Base-by-base conservation (phyloP, 2,329 filamentous ascomycete species). In the Escovopsis weberi region DNA sequence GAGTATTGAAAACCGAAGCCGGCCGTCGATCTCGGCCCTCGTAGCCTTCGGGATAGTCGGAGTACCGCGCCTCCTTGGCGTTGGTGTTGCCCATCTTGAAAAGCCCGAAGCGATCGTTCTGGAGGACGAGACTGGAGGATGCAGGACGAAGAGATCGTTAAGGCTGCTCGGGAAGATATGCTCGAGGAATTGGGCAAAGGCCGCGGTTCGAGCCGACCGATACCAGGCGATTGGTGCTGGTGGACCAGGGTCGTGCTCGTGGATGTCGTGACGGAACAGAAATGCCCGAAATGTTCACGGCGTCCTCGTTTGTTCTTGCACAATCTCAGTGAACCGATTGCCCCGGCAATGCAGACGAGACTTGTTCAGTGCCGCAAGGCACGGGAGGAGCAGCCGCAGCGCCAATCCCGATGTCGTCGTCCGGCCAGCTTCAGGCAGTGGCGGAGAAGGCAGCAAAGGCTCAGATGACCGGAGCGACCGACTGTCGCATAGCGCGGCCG, bases 31-130 rank as follows among this genome's bases (percentile, higher is more conserved):
- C 48, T 34, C 52, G 54, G 38, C 50, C 47, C 39, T 52, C 49
- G 41, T 46, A 33, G 15, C 50, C 50, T 7, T 55, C 52, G 39
- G 49, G 45, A 40, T 51, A 47, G 4, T 56, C 58, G 12, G 41
- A 42, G 11, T 52, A 48, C 40, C 62, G 63, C 35, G 62, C 58
- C 49, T 65, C 63, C 47, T 61, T 66, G 26, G 62, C 59, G 45
- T 53, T 65, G 26, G 57, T 56, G 45, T 65, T 65, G 38, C 63
- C 63, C 63, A 65, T 65, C 28, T 30, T 43, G 47, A 39, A 23
- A 9, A 19, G 34, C 35, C 9, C 11, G n/a, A 37, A 15, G 35
- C 28, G n/a, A 19, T 37, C 3, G 35, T 23, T 36, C 11, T 37
- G 28, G 28, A 30, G 10, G 28, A 6, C 28, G 28, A 30, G 28